Evolutionary conservation across 1,139 yeast species (phyloP), one percentile per base, ranked within the genome.

Genomic region (Yamadazyma atlantica): DNA sequence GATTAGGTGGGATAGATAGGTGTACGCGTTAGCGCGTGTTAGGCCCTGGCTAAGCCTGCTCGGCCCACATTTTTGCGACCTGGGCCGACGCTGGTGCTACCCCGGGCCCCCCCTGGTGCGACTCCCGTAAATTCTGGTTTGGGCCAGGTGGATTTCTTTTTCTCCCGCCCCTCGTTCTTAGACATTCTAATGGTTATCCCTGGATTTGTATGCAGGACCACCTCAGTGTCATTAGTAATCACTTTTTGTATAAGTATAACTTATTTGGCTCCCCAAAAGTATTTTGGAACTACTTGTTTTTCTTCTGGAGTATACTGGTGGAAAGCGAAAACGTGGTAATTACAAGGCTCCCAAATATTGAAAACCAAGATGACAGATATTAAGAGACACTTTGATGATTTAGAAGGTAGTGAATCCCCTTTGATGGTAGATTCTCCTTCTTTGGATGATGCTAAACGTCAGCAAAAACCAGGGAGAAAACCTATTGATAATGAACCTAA

Each of bases 401-500:
- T 61, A 8, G 44, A 52, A 2, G 27, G 29, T 5, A 29, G 36
- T 9, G 41, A 32, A 12, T 48, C 57, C 14, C 46, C 51, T 3
- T 47, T 51, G 13, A 51, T 50, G 32, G 32, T 5, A 9, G 7
- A 6, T n/a, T 9, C 21, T 10, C 16, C 30, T 8, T 21, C 21
- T 16, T 8, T 6, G 7, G 65, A 64, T 39, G 69, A 62, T 38
- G 65, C 59, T 42, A 70, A 69, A 50, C 69, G 66, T 46, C 72
- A 67, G 38, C 58, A 68, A 37, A 69, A 67, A 47, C 72, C 75
- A 1, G 77, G 76, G 10, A 73, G 96, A 45, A 88, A 86, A 65
- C 89, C 86, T 0, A 68, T 83, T 40, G 85, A 82, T 13, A 75
- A 84, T 3, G 95, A 85, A 57, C 96, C 96, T 3, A 76, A 76